Conservation (phyloP, 805 yeast genomes). For the Nakazawaea ernobii region DNA sequence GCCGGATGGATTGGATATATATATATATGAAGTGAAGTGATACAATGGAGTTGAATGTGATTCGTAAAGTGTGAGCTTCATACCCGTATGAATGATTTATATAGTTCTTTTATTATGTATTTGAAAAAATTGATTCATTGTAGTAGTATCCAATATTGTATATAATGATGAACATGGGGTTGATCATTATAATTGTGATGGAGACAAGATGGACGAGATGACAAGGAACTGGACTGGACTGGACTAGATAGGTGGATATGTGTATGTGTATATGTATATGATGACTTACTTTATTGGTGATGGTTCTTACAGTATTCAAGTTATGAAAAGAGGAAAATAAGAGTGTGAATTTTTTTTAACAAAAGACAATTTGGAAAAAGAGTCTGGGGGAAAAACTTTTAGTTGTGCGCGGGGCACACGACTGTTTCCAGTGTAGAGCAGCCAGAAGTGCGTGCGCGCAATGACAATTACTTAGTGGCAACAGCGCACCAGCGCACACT, state of each 20-base stretch:
- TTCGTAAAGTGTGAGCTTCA: too few species aligned
- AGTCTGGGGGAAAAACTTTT: too few species aligned
- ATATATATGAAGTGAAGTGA: too few species aligned
- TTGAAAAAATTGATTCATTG: too few species aligned
- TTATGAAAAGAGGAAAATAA: not conserved
- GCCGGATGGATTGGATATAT: too few species aligned
- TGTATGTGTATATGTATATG: not conserved
- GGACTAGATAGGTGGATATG: not conserved
- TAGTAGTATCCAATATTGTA: not conserved
- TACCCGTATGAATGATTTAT: too few species aligned
- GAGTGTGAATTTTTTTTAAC: not conserved
- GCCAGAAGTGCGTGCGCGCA: too few species aligned
- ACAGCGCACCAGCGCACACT: too few species aligned
- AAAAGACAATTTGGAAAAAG: not conserved
- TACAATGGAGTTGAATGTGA: not conserved
- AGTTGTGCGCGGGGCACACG: too few species aligned
- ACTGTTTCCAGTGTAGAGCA: too few species aligned
- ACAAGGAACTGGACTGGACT: not conserved
- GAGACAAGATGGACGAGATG: not conserved
- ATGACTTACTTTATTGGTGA: slow-evolving; percentile 10
- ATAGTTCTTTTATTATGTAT: too few species aligned
- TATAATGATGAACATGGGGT: not conserved
- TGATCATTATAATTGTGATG: not conserved
- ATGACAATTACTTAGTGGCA: too few species aligned
- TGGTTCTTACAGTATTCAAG: slow-evolving; percentile 1